Conservation (phyloP, 2,329 filamentous ascomycete species). For the Sphaerulina populicola region DNA sequence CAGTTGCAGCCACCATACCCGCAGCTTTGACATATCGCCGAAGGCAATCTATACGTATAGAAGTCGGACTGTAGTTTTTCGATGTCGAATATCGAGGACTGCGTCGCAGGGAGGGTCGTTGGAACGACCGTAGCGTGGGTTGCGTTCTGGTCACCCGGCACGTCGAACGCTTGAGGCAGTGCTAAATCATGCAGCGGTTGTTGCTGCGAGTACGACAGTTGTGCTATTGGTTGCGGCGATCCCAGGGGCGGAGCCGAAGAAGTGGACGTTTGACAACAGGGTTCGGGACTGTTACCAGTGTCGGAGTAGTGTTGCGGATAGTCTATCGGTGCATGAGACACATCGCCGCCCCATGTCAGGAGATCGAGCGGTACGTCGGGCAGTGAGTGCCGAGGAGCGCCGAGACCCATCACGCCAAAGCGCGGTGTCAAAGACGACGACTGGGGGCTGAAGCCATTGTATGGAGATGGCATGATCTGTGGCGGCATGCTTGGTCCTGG, state of each 20-base stretch:
- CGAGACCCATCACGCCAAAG: conserved; percentile 31
- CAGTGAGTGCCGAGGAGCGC: conserved; percentile 21
- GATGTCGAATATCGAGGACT: conserved; percentile 22
- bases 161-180: conserved; percentile 3
- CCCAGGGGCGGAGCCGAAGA: conserved; percentile 9
- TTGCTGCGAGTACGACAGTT: conserved; percentile 5
- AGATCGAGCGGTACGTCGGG: conserved; percentile 18
- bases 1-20: conserved; percentile 31
- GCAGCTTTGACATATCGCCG: conserved; percentile 31
- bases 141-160: neutral
- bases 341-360: conserved; percentile 24
- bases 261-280: conserved; percentile 8
- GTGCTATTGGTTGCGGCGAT: conserved; percentile 9
- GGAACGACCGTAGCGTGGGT: conserved; percentile 4
- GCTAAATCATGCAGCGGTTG: conserved; percentile 8
- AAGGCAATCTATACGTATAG: conserved; percentile 28
- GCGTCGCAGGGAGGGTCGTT: conserved; percentile 6
- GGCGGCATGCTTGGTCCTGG: conserved; percentile 8
- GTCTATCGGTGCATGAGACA: conserved; percentile 22
- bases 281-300: no score
- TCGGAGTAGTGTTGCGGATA: conserved; percentile 14
- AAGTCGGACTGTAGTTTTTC: conserved; percentile 25
- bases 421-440: conserved; percentile 20
- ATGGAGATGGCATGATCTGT: conserved; percentile 14
- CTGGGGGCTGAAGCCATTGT: conserved; percentile 12